phyloP scores from a whole-genome alignment of 179 eudicot species.

The Dionaea muscipula region DNA sequence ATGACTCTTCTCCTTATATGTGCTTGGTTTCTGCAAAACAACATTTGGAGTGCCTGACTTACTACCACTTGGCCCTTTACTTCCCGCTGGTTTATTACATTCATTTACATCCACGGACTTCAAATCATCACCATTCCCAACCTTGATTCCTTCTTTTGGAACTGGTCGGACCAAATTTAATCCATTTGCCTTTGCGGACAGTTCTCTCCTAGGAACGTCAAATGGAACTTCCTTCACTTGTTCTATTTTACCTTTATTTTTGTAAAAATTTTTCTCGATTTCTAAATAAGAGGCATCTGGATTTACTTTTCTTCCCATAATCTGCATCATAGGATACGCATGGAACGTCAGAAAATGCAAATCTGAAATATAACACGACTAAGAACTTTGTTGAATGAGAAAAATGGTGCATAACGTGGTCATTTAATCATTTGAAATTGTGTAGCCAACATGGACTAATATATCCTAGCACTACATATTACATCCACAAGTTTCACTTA shows the following conservation, averaged over 20 bases:
- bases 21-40: constrained; percentile 28
- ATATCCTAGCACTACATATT: no score
- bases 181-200: constrained; percentile 27
- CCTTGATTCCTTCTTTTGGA: constrained; percentile 60
- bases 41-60: constrained; percentile 28
- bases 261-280: constrained; percentile 50
- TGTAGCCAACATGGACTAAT: no score
- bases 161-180: constrained; percentile 67
- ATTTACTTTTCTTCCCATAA: constrained; percentile 58
- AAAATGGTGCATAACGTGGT: no score
- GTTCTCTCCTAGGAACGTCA: constrained; percentile 38
- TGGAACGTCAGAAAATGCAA: no score
- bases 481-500: no score
- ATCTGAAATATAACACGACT: no score
- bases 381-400: no score
- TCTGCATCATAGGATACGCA: constrained; percentile 55
- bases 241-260: constrained; percentile 52
- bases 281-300: constrained; percentile 67
- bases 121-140: constrained; percentile 38
- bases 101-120: constrained; percentile 23
- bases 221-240: constrained; percentile 72
- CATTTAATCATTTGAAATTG: no score
- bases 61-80: constrained; percentile 11
- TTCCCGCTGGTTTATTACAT: constrained; percentile 21
- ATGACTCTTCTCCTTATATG: constrained; percentile 36